Base-by-base conservation (phyloP, 23 red algal species). In the Gracilaria gracilis region DNA sequence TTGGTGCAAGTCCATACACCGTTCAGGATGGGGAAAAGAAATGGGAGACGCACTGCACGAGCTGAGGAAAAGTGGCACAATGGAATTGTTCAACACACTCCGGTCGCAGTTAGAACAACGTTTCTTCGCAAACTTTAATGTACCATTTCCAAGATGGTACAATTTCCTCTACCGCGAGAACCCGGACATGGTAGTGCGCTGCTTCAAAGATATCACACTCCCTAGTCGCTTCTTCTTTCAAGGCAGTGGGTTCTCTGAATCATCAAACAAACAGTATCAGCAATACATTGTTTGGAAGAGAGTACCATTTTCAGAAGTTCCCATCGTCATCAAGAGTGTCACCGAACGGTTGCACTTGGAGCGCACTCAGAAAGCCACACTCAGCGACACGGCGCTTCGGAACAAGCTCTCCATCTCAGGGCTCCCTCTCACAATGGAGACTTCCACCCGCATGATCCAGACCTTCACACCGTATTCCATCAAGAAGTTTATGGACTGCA, bases 141-240 rank as follows among this genome's bases (percentile, higher is more conserved):
- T 12, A 13, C 4, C 24, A 27, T 35, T 44, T 15, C 73, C 73
- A 47, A 16, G 42, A 29, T 78, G 73, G 73, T 78, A 51, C 73
- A 78, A 78, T 31, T 78, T 78, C 36, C 37, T 78, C 8, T 78
- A 78, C 36, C 50, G 47, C 0, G 25, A 78, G 20, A 78, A 4
- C 14, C 25, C 14, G 24, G 9, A 16, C 19, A 78, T 47, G 50
- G 0, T 50, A 4, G 73, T 78, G 4, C 24, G 9, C 20, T 53
- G 11, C 36, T 48, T 36, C 35, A 44, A 28, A 9, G 28, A 78
- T 35, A 11, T 29, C 23, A 17, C 11, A 4, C 42, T 78, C 13
- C 47, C 73, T 15, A 9, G 50, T 46, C 28, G 73, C 23, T 78
- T 40, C 73, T 23, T 78, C 14, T 78, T 78, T 35, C 54, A 46